Evolutionary conservation across 139 green algal genomes (phyloP), one percentile per base, ranked within the genome.

Genomic region (Edaphochlamys debaryana): DNA sequence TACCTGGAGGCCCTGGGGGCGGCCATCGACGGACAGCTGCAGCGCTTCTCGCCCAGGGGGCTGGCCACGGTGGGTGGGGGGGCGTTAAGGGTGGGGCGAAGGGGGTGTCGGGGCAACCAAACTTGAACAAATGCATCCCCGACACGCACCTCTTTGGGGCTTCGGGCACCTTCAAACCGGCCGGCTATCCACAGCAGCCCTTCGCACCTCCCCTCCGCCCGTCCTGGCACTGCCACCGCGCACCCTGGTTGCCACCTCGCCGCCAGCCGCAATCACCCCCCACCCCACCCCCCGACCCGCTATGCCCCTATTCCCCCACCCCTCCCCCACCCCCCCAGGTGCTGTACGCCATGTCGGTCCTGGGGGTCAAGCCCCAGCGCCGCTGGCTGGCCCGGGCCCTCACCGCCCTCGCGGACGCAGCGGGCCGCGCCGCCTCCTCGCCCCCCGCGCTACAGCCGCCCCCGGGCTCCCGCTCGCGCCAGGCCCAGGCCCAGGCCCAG

Each of bases 1-100:
- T 83, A 75, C 77, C 77, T 83, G 45, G 23, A 40, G 32, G 63
- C 77, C 20, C 77, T 83, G 36, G 34, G 54, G 7, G 37, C 45
- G 9, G 25, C 45, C 32, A 22, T 42, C 29, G 77, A 74, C 45
- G 23, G 34, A 1, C 30, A 42, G 27, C 9, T 83, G 42, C 27
- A 25, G 42, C 17, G 58, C 45, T 75, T 75, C 64, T 20, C 34
- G 1, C n/a, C 42, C 2, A 29, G 32, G 34, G 77, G 64, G 3
- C 63, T 83, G 77, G 77, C 77, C 32, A 41, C 64, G 64, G 77
- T 83, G 48, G 25, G 71, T 6, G 58, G 9, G 9, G 19, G 8
- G 30, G 56, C 13, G 15, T 8, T 19, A 38, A 42, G 25, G 56
- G 58, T 8, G 29, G 37, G 38, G 29, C 4, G 29, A 62, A 27